Conservation (phyloP, 306 rosid genomes). For the Vigna radiata region DNA sequence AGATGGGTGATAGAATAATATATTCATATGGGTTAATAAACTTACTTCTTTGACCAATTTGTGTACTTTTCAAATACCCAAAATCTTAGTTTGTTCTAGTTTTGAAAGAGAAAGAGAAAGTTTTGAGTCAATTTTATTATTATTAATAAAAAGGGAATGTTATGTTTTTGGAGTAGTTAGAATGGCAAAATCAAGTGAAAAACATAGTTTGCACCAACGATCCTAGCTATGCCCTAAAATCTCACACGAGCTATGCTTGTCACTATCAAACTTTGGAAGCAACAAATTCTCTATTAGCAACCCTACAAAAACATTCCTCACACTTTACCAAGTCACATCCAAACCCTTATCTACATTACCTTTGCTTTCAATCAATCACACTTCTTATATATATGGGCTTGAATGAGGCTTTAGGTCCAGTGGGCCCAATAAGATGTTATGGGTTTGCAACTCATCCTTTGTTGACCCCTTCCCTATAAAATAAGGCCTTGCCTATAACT, state of each 20-base stretch:
- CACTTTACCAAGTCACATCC: constrained; percentile 49
- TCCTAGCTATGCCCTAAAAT: constrained; percentile 35
- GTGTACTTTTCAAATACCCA: constrained; percentile 8
- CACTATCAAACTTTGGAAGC: constrained; percentile 48
- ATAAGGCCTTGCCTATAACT: constrained; percentile 41
- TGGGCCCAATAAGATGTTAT: constrained; percentile 34
- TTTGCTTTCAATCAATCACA: constrained; percentile 24
- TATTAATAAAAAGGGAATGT: constrained; percentile 8
- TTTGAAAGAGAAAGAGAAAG: constrained; percentile 4
- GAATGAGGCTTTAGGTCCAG: constrained; percentile 3
- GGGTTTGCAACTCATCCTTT: constrained; percentile 22
- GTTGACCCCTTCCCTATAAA: background rate
- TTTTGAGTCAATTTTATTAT: background rate
- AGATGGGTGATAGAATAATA: background rate
- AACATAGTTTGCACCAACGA: constrained; percentile 23
- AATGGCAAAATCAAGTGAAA: constrained; percentile 39
- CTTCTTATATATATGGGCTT: constrained; percentile 41
- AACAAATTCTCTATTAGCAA: constrained; percentile 33
- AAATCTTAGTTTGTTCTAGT: constrained; percentile 16
- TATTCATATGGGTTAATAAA: background rate
- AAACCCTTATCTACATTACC: background rate
- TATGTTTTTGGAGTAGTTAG: constrained; percentile 39
- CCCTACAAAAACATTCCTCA: constrained; percentile 53
- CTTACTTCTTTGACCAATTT: constrained; percentile 33
- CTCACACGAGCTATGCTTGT: constrained; percentile 38